These are phyloP conservation scores for Arthroderma uncinatum DNA, from an alignment of 2,329 filamentous ascomycete species.

Conservation along the genomic window DNA sequence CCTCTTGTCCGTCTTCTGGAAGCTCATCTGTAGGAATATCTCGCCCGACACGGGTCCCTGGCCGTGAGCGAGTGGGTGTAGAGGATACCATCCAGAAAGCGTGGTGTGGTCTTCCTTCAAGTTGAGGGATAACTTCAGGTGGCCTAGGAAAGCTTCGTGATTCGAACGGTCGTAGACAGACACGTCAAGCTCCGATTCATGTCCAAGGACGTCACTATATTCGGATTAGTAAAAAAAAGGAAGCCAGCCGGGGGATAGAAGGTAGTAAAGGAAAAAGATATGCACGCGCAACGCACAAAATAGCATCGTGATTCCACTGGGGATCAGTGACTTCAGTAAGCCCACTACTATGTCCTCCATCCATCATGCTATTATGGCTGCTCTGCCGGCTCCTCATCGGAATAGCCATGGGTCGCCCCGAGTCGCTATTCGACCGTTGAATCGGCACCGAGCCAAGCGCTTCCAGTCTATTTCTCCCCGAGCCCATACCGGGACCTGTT, in stretches of 20 bases:
- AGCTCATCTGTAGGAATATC: conserved; percentile 74
- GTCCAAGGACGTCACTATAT: conserved; percentile 77
- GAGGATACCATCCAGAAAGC: conserved; percentile 72
- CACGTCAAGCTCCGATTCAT: conserved; percentile 80
- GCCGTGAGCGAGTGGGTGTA: conserved; percentile 70
- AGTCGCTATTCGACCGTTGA: conserved; percentile 65
- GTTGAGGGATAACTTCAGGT: conserved; percentile 69
- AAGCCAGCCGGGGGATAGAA: conserved; percentile 4
- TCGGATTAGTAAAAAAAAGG: conserved; percentile 21
- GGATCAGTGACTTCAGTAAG: conserved; percentile 66
- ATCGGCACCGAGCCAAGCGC: conserved; percentile 44
- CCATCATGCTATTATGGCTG: conserved; percentile 77
- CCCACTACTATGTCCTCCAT: conserved; percentile 46
- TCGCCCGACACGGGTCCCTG: conserved; percentile 70
- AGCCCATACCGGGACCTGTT: neutral
- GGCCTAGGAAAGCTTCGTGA: conserved; percentile 82
- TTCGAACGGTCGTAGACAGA: conserved; percentile 83
- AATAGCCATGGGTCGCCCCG: conserved; percentile 78
- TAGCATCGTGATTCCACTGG: conserved; percentile 88
- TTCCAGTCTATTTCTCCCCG: conserved; percentile 9
- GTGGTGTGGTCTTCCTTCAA: conserved; percentile 57
- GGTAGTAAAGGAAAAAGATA: neutral
- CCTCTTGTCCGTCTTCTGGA: conserved; percentile 77
- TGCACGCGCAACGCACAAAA: conserved; percentile 59
- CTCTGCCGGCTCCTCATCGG: conserved; percentile 95